Evolutionary conservation across 345 rosid species (phyloP).

Genomic region (Brassica incana): DNA sequence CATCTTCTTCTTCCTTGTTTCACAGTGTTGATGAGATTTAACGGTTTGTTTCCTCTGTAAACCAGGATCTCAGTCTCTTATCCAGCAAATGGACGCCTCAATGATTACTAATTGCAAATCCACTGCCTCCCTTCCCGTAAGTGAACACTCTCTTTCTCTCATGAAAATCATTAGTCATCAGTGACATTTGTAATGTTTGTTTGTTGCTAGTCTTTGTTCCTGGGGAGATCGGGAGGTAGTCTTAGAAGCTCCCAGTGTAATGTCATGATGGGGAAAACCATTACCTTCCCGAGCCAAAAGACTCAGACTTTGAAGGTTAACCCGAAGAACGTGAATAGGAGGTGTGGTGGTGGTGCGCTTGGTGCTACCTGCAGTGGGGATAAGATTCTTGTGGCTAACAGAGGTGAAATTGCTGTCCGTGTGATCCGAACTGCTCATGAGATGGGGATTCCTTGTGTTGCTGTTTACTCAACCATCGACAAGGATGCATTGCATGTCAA

Average conservation of each 20-base stretch:
- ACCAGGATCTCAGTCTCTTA: constrained; percentile 19
- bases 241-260: constrained; percentile 67
- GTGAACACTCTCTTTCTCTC: constrained; percentile 8
- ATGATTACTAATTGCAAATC: constrained; percentile 65
- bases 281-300: constrained; percentile 56
- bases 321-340: constrained; percentile 38
- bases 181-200: neutral
- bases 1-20: neutral
- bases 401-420: constrained; percentile 98
- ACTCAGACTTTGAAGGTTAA: constrained; percentile 42
- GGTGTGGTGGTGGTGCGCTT: constrained; percentile 52
- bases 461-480: constrained; percentile 93
- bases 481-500: constrained; percentile 98
- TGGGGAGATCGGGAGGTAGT: constrained; percentile 42
- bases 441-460: constrained; percentile 96
- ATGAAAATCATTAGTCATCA: neutral
- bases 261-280: constrained; percentile 51
- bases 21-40: constrained; percentile 9
- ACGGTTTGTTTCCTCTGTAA: neutral
- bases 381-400: constrained; percentile 86
- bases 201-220: constrained; percentile 53
- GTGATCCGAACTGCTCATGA: constrained; percentile 96
- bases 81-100: constrained; percentile 60
- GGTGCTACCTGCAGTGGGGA: constrained; percentile 59
- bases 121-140: constrained; percentile 57